A percentile compares a stretch with the other conserved stretches of the same genome.
These are phyloP conservation scores for Pisolithus tinctorius DNA, from an alignment of 768 basidiomycete genomes.

Conservation along the genomic window DNA sequence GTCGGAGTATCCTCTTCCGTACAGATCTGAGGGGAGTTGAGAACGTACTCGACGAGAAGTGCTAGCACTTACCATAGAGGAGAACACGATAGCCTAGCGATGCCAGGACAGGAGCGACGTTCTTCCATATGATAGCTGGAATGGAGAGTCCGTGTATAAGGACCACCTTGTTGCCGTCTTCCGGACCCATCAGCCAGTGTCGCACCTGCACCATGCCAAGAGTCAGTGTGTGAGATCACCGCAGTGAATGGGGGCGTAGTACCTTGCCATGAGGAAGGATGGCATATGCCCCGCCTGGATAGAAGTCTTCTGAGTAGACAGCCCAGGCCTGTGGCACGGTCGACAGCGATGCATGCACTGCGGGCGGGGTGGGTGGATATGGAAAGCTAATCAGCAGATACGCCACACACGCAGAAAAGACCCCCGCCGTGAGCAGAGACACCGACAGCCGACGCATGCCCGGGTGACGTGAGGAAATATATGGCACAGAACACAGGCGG, in stretches of 20 bases:
- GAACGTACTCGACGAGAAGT: background rate
- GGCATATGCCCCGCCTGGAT: constrained; percentile 53
- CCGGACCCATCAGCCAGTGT: constrained; percentile 75
- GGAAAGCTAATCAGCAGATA: constrained; percentile 68
- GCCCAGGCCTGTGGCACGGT: constrained; percentile 55
- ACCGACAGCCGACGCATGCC: constrained; percentile 10
- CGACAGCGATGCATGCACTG: constrained; percentile 52
- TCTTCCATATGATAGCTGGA: constrained; percentile 72
- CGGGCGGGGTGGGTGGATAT: constrained; percentile 42
- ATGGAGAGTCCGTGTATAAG: constrained; percentile 75
- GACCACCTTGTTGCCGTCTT: constrained; percentile 59
- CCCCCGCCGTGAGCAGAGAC: constrained; percentile 35
- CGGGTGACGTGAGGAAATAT: background rate
- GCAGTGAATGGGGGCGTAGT: constrained; percentile 24
- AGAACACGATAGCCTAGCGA: constrained; percentile 65
- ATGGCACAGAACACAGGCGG: constrained; percentile 1
- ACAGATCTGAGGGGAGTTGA: constrained; percentile 49
- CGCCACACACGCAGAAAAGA: constrained; percentile 53
- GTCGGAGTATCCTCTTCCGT: constrained; percentile 79
- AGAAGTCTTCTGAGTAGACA: constrained; percentile 70
- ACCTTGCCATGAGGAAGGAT: constrained; percentile 53
- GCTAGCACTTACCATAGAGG: constrained; percentile 51
- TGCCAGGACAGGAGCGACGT: constrained; percentile 60
- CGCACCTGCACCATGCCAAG: constrained; percentile 39
- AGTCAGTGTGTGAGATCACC: background rate